These are phyloP conservation scores for Stephanodiscus minutulus DNA, from an alignment of 108 stramenopile species.

Conservation along the genomic window DNA sequence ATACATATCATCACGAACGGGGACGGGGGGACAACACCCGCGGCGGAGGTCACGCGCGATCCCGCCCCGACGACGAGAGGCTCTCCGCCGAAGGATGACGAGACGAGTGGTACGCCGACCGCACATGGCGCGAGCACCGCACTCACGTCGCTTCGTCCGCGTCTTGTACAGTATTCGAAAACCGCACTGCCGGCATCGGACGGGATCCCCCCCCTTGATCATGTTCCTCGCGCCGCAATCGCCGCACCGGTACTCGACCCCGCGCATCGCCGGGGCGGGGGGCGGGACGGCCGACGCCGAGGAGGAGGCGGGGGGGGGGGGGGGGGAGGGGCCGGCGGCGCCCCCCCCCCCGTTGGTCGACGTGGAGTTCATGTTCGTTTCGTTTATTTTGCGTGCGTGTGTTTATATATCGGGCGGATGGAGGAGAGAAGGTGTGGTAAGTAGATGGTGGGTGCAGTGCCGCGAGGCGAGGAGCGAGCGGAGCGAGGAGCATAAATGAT, in stretches of 20 bases:
- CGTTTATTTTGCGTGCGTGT: not conserved
- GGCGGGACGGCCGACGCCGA: not conserved
- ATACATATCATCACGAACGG: too few species aligned
- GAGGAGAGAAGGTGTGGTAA: too few species aligned
- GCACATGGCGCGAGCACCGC: too few species aligned
- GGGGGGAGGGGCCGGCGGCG: not conserved
- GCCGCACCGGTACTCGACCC: constrained; percentile 89
- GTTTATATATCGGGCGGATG: not conserved
- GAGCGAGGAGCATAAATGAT: too few species aligned
- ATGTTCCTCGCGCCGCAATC: constrained; percentile 85
- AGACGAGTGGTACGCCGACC: too few species aligned
- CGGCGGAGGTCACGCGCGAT: too few species aligned
- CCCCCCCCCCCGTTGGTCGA: not conserved
- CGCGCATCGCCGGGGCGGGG: constrained; percentile 52
- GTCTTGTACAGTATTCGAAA: constrained; percentile 98
- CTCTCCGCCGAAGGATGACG: too few species aligned
- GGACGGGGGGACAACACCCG: not conserved
- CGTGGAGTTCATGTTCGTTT: too few species aligned
- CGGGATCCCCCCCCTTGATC: constrained; percentile 87
- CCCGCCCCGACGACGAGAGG: too few species aligned
- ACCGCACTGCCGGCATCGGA: constrained; percentile 96
- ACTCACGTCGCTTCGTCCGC: constrained; percentile 93
- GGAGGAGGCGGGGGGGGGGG: not conserved
- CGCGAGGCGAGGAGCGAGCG: too few species aligned
- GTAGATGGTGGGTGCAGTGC: too few species aligned